Evolutionary conservation across 805 yeast genomes (phyloP), one percentile per base, ranked within the genome.

Genomic region (Candida orba): DNA sequence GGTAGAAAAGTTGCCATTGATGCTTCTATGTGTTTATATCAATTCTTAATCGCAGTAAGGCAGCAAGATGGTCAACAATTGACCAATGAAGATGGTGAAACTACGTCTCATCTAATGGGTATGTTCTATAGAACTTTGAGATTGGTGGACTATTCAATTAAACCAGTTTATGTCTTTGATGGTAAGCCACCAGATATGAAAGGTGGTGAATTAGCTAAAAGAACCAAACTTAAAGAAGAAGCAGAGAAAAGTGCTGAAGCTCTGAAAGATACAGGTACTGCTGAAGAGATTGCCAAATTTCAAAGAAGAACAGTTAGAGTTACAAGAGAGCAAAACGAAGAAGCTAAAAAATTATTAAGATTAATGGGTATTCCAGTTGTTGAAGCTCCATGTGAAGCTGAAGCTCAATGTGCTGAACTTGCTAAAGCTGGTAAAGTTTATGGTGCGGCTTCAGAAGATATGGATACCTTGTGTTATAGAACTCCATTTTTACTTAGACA

Each of bases 371-470:
- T 93, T 40, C 99, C 99, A 2, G 86, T 70, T 54, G 84, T 93
- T 6, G 80, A 79, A 43, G 98, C 99, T 0, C 99, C 99, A 2
- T 83, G 96, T 60, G 99, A 93, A 64, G 99, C 99, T 2, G 99
- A 93, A 62, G 96, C 99, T 0, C 98, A 93, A 57, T 93, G 99
- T 69, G 98, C 99, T 0, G 93, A 80, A 50, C 66, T 93, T 39
- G 97, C 97, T 4, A 76, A 79, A 45, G 76, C 79, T 12, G 97
- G 96, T 2, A 89, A 88, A 58, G 98, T 91, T 0, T 93, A 81
- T 60, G 99, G 95, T 8, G 96, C 98, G 3, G 99, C 97, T 1
- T 84, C 95, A 6, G 99, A 93, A 62, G 99, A 93, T 77, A 93
- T 93, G 99, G 99, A 93, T 65, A 93, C 99, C 1, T 63, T 93